phyloP scores from a whole-genome alignment of 345 rosid species.

The Carallia pectinifolia region DNA sequence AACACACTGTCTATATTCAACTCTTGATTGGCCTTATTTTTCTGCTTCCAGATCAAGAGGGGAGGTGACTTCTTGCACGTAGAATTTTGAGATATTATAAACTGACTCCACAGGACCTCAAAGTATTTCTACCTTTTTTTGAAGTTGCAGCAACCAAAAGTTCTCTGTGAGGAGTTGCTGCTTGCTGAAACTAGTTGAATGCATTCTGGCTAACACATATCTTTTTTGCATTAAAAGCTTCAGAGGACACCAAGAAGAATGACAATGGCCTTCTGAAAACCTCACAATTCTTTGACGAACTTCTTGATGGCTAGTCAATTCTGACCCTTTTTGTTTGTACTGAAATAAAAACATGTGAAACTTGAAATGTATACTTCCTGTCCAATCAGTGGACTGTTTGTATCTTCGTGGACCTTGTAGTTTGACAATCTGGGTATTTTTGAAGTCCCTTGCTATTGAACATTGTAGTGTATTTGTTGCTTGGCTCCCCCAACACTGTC shows the following conservation, averaged over 20 bases:
- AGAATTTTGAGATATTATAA: slow-evolving; percentile 22
- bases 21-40: slow-evolving; percentile 12
- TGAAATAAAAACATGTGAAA: slow-evolving; percentile 23
- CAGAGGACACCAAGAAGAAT: slow-evolving; percentile 18
- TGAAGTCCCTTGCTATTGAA: not conserved
- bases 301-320: slow-evolving; percentile 14
- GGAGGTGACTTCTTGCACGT: slow-evolving; percentile 37
- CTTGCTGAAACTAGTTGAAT: slow-evolving; percentile 10
- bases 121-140: slow-evolving; percentile 30
- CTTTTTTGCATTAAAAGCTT: slow-evolving; percentile 20
- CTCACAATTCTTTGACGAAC: slow-evolving; percentile 16
- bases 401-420: not conserved
- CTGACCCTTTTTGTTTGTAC: slow-evolving; percentile 31
- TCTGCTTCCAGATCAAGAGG: slow-evolving; percentile 39
- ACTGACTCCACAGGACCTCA: slow-evolving; percentile 27
- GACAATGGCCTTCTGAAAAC: slow-evolving; percentile 17
- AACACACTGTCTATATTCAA: not conserved
- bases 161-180: slow-evolving; percentile 22
- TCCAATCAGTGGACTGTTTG: slow-evolving; percentile 9
- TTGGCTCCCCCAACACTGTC: not conserved
- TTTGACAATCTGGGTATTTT: not conserved
- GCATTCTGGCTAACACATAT: slow-evolving; percentile 12
- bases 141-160: slow-evolving; percentile 41
- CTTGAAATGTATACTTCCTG: slow-evolving; percentile 14
- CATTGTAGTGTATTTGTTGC: not conserved